Evolutionary conservation across 139 green algal species (phyloP), one percentile per base, ranked within the genome.

Genomic region (Chlamydomonas eustigma): DNA sequence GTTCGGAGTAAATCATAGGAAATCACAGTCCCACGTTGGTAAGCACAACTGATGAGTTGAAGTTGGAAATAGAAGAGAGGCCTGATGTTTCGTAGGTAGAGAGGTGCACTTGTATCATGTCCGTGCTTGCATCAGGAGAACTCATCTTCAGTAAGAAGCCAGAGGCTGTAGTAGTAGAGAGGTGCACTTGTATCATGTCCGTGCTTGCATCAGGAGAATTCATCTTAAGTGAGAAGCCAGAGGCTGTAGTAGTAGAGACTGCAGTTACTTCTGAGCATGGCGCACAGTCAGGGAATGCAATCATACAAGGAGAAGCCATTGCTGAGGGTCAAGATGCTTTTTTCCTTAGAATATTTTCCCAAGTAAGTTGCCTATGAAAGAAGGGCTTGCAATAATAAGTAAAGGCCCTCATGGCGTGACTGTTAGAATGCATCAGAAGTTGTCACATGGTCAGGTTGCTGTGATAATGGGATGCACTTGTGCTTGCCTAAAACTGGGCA

Each of bases 171-270:
- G n/a, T n/a, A n/a, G n/a, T n/a, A n/a, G n/a, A n/a, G n/a, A n/a
- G n/a, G n/a, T n/a, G n/a, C n/a, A n/a, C n/a, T n/a, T n/a, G n/a
- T n/a, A n/a, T n/a, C n/a, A n/a, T n/a, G n/a, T n/a, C n/a, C n/a
- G n/a, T n/a, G 30, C 65, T 73, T 24, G 50, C 30, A 65, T 51
- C 75, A 74, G 78, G 52, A 65, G 80, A 88, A 58, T 89, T 81
- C 36, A 87, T 92, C 50, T 73, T 91, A 1, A 22, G 37, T 2
- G 51, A 65, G 28, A 50, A 58, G 18, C 88, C 89, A 12, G 30
- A 72, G 30, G 80, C 81, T 18, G 89, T 93, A 33, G 78, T 94
- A 1, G 85, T 92, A 8, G 89, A 94, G 71, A 94, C 87, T 22
- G 82, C 86, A 1, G 76, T 91, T 18, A 89, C 83, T 3, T 68